Base-by-base conservation (phyloP, 2,329 filamentous ascomycete species). In the Cercospora sp. region DNA sequence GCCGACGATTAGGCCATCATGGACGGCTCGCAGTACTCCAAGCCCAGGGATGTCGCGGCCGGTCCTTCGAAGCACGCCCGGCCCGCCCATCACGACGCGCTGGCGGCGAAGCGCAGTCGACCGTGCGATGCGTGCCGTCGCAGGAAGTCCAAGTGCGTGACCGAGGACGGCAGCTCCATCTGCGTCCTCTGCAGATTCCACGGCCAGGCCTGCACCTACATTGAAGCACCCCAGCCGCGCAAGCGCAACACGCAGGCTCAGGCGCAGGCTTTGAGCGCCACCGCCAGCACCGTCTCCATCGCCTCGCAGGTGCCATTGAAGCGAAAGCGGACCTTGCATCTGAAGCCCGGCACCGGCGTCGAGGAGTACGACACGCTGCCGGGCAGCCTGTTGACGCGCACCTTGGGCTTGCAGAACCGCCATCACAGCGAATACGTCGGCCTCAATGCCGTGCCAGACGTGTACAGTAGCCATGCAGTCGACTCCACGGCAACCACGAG, bases 201-300 rank as follows among this genome's bases (percentile, higher is more conserved):
- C 78, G 88, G 88, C 73, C 87, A 91, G 76, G 89, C 91, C 72
- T 94, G 91, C 80, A 93, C 91, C 57, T 88, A 93, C 76, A 84
- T 89, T 53, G 88, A 89, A 66, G 68, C 69, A 13, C 71, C 71
- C 42, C 68, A 69, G 62, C 71, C 69, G 20, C 65, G 71, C 63
- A 73, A 73, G 55, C 68, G 71, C 42, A 60, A 63, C 61, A 51
- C 66, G 13, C 53, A 61, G 13, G 28, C 62, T 30, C 45, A 23
- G 30, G 45, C 33, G 16, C 61, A 20, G 51, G 58, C 66, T 9
- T 30, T 67, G 28, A 60, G 65, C 28, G 57, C 45, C 20, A 65
- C 53, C 60, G 28, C 63, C 68, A 8, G 48, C 48, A 26, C 26
- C 18, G 31, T 51, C 42, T 18, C 42, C 26, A 12, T 45, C 45